phyloP scores from a whole-genome alignment of 148 eudicot genomes.

The Chenopodium suecicum region DNA sequence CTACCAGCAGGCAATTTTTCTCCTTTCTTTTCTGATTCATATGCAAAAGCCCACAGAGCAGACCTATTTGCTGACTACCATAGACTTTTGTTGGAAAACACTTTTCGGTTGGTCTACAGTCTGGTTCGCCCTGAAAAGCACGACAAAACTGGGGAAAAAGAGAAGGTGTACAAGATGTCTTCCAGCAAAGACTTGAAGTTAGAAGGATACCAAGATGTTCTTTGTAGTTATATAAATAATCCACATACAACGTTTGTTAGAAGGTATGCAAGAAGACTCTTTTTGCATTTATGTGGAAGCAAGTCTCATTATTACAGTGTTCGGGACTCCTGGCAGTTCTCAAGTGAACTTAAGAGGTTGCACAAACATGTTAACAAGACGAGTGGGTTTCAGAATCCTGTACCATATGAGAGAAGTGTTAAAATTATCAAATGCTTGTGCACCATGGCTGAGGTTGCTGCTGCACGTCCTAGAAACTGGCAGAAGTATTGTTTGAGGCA shows the following conservation, averaged over 20 bases:
- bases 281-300: conserved; percentile 97
- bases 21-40: conserved; percentile 96
- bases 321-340: conserved; percentile 94
- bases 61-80: conserved; percentile 97
- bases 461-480: conserved; percentile 98
- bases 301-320: conserved; percentile 97
- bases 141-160: conserved; percentile 87
- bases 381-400: conserved; percentile 77
- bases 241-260: conserved; percentile 80
- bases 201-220: conserved; percentile 98
- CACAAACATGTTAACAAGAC: conserved; percentile 79
- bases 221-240: conserved; percentile 96
- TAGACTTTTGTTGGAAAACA: conserved; percentile 82
- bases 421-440: conserved; percentile 86
- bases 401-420: conserved; percentile 94
- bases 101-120: conserved; percentile 91
- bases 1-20: conserved; percentile 97
- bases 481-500: conserved; percentile 93
- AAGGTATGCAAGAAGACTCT: conserved; percentile 93
- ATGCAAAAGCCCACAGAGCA: conserved; percentile 82
- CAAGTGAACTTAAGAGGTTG: conserved; percentile 87
- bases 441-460: conserved; percentile 92
- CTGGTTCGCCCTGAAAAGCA: conserved; percentile 96
- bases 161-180: conserved; percentile 62
- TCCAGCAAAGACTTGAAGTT: conserved; percentile 85